A percentile compares a stretch with the other conserved stretches of the same genome.
These are phyloP conservation scores for Coemansia sp. DNA, from an alignment of 371 early-diverging fungal species.

Conservation along the genomic window DNA sequence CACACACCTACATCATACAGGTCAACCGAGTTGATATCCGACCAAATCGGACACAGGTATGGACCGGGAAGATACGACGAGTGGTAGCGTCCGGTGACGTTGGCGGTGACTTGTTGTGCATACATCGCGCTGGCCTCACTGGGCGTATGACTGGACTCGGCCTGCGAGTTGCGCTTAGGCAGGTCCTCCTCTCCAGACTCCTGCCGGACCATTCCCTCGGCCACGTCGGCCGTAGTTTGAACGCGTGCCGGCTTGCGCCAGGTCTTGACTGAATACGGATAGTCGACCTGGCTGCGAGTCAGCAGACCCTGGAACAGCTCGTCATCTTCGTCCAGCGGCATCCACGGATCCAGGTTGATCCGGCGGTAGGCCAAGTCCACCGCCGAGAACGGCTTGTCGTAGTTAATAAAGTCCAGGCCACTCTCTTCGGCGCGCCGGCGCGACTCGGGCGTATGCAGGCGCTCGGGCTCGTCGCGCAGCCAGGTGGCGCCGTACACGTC, in stretches of 20 bases:
- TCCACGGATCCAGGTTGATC: slow-evolving; percentile 45
- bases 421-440: slow-evolving; percentile 11
- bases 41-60: slow-evolving; percentile 46
- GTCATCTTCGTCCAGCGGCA: slow-evolving; percentile 26
- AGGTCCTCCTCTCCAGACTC: too few species aligned
- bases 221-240: background rate
- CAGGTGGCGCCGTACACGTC: slow-evolving; percentile 52
- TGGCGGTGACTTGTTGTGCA: slow-evolving; percentile 26
- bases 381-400: slow-evolving; percentile 43
- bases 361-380: slow-evolving; percentile 46
- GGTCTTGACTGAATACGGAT: slow-evolving; percentile 40
- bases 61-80: slow-evolving; percentile 40
- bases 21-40: slow-evolving; percentile 44
- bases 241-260: slow-evolving; percentile 27
- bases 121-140: slow-evolving; percentile 34
- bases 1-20: slow-evolving; percentile 48
- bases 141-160: slow-evolving; percentile 11
- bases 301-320: slow-evolving; percentile 14
- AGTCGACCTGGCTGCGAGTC: slow-evolving; percentile 5
- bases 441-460: slow-evolving; percentile 20
- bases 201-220: background rate
- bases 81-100: slow-evolving; percentile 42
- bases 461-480: slow-evolving; percentile 30
- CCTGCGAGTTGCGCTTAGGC: too few species aligned
- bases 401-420: slow-evolving; percentile 15